Evolutionary conservation across 208 protist species (phyloP).

Genomic region (Herpetomonas muscarum): DNA sequence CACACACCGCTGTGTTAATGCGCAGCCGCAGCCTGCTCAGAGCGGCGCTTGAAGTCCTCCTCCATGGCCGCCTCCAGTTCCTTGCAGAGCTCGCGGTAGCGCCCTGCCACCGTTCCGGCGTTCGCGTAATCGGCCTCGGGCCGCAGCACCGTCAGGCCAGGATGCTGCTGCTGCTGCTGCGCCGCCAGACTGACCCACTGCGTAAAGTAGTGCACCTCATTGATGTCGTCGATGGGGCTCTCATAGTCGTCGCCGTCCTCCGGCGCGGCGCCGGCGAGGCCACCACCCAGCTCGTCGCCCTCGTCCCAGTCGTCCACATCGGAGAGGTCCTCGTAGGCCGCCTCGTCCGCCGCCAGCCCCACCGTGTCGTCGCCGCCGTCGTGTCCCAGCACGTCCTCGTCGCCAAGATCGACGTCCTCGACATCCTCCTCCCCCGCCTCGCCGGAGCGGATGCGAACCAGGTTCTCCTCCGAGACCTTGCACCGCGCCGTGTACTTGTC

Average conservation of each 20-base stretch:
- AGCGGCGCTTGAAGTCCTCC: slow-evolving; percentile 37
- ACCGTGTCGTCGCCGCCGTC: slow-evolving; percentile 27
- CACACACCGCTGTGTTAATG: too few species aligned
- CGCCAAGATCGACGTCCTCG: slow-evolving; percentile 27
- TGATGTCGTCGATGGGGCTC: slow-evolving; percentile 85
- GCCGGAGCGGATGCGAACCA: slow-evolving; percentile 49
- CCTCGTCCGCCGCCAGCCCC: slow-evolving; percentile 12
- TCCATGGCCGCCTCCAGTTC: slow-evolving; percentile 53
- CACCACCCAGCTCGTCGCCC: slow-evolving; percentile 12
- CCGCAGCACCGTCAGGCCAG: slow-evolving; percentile 10
- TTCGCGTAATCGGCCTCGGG: slow-evolving; percentile 38
- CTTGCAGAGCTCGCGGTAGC: slow-evolving; percentile 45
- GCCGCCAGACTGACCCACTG: slow-evolving; percentile 19
- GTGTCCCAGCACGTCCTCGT: slow-evolving; percentile 35
- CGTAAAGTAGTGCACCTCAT: slow-evolving; percentile 67
- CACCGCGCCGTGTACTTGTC: slow-evolving; percentile 49
- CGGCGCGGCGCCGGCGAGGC: slow-evolving; percentile 17
- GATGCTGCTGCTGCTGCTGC: slow-evolving; percentile 19
- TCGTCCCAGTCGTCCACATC: slow-evolving; percentile 37
- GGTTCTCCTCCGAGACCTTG: slow-evolving; percentile 42
- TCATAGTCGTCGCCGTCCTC: slow-evolving; percentile 86
- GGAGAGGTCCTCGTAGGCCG: slow-evolving; percentile 24
- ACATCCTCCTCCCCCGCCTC: slow-evolving; percentile 13
- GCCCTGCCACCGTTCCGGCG: slow-evolving; percentile 34
- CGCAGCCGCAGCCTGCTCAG: slow-evolving; percentile 14